Evolutionary conservation across 1,284 basidiomycete species (phyloP), one percentile per base, ranked within the genome.

Genomic region (Sanghuangporus baumii): DNA sequence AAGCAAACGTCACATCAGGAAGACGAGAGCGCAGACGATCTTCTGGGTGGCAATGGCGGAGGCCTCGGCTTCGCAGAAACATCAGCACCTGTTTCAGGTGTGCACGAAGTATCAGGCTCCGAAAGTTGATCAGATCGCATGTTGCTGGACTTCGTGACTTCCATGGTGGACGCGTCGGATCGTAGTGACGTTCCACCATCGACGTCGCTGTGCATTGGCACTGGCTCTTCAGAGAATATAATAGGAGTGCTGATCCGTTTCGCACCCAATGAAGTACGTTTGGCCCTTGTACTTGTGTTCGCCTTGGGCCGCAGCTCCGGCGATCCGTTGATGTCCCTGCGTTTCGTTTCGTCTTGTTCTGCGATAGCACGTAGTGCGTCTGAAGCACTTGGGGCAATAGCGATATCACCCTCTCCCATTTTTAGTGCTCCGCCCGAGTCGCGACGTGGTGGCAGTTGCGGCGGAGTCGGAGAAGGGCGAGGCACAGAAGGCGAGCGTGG

Each of bases 341-440:
- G 71, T 60, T 70, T 70, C 63, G 62, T 70, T 38, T 76, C 75
- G 70, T 79, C 83, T 66, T 78, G 81, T 41, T 76, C 75, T 31
- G 72, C 83, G 60, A 87, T 85, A 47, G 76, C 78, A 71, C 84
- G 81, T 23, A 87, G 74, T 11, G 78, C 78, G 23, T 82, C 79
- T 31, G 82, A 81, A 6, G 84, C 83, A 7, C 78, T 72, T 2
- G 81, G 74, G 9, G 71, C 60, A 11, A 67, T 46, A 11, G 31
- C 50, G 23, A 36, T 36, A 31, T 43, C 56, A 11, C 34, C 52
- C 6, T 46, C 40, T 9, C 16, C 18, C 9, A 48, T 34, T 16
- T 20, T n/a, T 12, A 18, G 7, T 31, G 23, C 46, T 9, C 8
- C 7, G 12, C 41, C 38, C 5, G 43, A 48, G 16, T 46, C 16